Percentiles rank a stretch among this genome's conserved stretches.
phyloP scores from a whole-genome alignment of 306 rosid genomes.

The Vicia sativa region DNA sequence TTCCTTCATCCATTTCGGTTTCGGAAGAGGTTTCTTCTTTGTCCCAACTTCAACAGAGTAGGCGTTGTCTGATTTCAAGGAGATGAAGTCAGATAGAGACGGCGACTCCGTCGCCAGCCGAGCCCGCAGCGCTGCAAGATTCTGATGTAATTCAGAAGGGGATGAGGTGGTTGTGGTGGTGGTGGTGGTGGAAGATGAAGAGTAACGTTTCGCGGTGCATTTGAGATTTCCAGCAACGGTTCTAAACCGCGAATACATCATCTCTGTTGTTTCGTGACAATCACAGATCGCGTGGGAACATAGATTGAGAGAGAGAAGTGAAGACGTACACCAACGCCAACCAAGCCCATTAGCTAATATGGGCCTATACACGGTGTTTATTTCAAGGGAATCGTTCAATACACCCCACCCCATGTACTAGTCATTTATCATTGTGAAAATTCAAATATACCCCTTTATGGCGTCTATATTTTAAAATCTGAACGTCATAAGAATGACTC shows the following conservation, averaged over 20 bases:
- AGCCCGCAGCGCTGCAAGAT: conserved; percentile 74
- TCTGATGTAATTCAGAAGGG: conserved; percentile 62
- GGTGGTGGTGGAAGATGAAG: conserved; percentile 48
- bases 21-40: conserved; percentile 95
- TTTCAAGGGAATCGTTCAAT: too few species aligned
- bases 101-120: conserved; percentile 74
- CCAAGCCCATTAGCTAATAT: not conserved
- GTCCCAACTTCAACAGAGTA: conserved; percentile 96
- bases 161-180: not conserved
- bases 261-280: conserved; percentile 8
- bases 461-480: too few species aligned
- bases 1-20: conserved; percentile 99
- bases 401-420: not conserved
- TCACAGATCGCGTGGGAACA: conserved; percentile 36
- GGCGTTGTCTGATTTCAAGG: conserved; percentile 49
- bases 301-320: conserved; percentile 31
- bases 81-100: conserved; percentile 55
- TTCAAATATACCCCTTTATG: too few species aligned
- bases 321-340: conserved; percentile 13
- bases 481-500: too few species aligned
- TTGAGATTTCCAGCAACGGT: conserved; percentile 51
- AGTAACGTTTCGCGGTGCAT: conserved; percentile 48
- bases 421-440: too few species aligned
- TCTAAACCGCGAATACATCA: conserved; percentile 56
- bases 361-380: not conserved